phyloP scores from a whole-genome alignment of 1,284 basidiomycete genomes.

The Apiotrichum laibachii region DNA sequence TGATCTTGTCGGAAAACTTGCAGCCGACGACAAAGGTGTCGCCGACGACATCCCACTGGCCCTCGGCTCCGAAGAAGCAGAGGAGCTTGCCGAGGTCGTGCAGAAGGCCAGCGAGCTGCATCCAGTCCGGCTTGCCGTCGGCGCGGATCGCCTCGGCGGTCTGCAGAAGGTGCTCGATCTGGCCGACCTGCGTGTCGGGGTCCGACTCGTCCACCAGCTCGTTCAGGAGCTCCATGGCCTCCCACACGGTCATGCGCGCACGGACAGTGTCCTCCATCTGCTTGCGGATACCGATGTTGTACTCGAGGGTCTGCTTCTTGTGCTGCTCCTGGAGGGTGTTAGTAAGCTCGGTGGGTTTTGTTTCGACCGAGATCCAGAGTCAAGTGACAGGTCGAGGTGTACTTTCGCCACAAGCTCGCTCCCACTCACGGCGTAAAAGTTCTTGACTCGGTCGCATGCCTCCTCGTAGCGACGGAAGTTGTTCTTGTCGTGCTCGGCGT shows the following conservation, averaged over 20 bases:
- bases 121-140: constrained; percentile 73
- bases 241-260: constrained; percentile 63
- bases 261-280: constrained; percentile 33
- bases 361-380: too few species aligned
- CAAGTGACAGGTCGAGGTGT: too few species aligned
- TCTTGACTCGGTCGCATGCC: constrained; percentile 81
- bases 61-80: constrained; percentile 67
- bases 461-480: constrained; percentile 53
- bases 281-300: constrained; percentile 67
- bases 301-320: constrained; percentile 81
- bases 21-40: constrained; percentile 83
- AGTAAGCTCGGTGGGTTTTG: background rate
- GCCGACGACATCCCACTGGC: constrained; percentile 86
- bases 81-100: constrained; percentile 80
- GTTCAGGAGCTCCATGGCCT: constrained; percentile 85
- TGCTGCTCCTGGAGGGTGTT: constrained; percentile 66
- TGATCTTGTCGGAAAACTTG: constrained; percentile 67
- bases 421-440: constrained; percentile 60
- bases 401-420: background rate
- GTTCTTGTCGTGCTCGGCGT: constrained; percentile 71
- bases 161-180: constrained; percentile 87
- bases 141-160: constrained; percentile 86
- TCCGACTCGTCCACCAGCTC: constrained; percentile 82
- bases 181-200: constrained; percentile 59
- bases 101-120: constrained; percentile 76